Percentiles rank a stretch among this genome's conserved stretches.
Conservation (phyloP, 345 rosid species). For the Isatis tinctoria region DNA sequence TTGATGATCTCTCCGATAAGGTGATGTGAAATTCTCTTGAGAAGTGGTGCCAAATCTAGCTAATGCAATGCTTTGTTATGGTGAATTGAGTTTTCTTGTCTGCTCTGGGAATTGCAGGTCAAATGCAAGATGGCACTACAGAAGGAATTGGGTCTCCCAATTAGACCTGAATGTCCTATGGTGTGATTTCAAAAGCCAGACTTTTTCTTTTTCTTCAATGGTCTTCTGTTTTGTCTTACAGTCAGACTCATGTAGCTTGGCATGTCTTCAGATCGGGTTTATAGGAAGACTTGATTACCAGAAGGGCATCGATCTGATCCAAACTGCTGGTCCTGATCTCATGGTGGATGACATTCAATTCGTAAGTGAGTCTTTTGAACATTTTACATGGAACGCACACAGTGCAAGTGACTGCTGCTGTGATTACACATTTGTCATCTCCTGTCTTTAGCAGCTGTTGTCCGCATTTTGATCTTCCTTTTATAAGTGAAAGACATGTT, state of each 20-base stretch:
- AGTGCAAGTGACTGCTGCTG: not conserved
- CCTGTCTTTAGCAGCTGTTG: not conserved
- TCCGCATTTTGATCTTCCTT: not conserved
- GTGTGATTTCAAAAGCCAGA: conserved; percentile 36
- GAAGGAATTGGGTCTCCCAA: conserved; percentile 82
- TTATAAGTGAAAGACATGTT: not conserved
- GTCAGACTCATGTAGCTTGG: not conserved
- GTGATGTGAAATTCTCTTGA: conserved; percentile 28
- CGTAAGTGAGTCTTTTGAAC: conserved; percentile 53
- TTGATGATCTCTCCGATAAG: conserved; percentile 77
- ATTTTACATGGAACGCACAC: not conserved
- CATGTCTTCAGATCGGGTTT: conserved; percentile 65
- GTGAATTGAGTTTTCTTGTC: conserved; percentile 21
- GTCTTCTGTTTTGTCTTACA: not conserved
- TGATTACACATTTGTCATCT: not conserved
- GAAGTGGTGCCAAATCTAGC: not conserved
- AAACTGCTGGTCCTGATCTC: conserved; percentile 62
- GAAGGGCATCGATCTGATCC: conserved; percentile 89
- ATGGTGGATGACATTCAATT: conserved; percentile 87
- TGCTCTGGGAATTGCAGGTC: conserved; percentile 44
- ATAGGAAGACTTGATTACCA: conserved; percentile 95
- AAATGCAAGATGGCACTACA: conserved; percentile 86
- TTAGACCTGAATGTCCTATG: conserved; percentile 82
- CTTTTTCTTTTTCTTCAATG: not conserved
- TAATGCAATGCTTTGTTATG: not conserved